Conservation (phyloP, 129 eudicot genomes). For the Artemisia argyi region DNA sequence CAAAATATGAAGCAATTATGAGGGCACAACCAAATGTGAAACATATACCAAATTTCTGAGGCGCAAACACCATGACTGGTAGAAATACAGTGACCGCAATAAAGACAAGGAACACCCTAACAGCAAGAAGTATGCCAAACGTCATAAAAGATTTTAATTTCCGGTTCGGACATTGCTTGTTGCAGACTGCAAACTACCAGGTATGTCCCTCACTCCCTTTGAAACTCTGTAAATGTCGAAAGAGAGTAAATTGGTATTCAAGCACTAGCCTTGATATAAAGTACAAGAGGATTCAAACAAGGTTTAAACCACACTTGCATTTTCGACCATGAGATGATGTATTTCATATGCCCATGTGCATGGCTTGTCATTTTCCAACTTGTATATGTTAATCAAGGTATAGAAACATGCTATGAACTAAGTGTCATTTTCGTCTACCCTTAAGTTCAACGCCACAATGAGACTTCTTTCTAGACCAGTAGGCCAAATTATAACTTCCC, state of each 20-base stretch:
- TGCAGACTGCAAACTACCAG: constrained; percentile 83
- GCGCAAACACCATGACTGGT: constrained; percentile 92
- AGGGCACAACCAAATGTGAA: constrained; percentile 82
- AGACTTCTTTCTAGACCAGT: too few relatives aligned
- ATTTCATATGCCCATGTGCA: background rate
- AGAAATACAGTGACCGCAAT: constrained; percentile 87
- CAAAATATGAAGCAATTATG: constrained; percentile 84
- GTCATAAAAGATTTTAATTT: constrained; percentile 66
- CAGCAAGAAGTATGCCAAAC: constrained; percentile 69
- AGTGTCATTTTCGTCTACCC: too few relatives aligned
- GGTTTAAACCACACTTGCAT: constrained; percentile 1
- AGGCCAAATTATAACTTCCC: too few relatives aligned
- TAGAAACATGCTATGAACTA: too few relatives aligned
- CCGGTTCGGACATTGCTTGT: constrained; percentile 78
- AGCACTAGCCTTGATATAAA: background rate
- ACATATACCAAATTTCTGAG: constrained; percentile 90
- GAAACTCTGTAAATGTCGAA: constrained; percentile 54
- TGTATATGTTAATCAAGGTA: too few relatives aligned
- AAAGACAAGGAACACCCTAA: constrained; percentile 84
- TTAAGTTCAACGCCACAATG: too few relatives aligned
- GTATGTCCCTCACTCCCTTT: constrained; percentile 81
- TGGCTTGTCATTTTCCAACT: background rate
- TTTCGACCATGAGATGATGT: background rate
- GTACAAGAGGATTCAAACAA: constrained; percentile 14
- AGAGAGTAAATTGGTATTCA: background rate